Conservation (phyloP, 2,329 filamentous ascomycete genomes). For the Cladosporium austrohemisphaericum region DNA sequence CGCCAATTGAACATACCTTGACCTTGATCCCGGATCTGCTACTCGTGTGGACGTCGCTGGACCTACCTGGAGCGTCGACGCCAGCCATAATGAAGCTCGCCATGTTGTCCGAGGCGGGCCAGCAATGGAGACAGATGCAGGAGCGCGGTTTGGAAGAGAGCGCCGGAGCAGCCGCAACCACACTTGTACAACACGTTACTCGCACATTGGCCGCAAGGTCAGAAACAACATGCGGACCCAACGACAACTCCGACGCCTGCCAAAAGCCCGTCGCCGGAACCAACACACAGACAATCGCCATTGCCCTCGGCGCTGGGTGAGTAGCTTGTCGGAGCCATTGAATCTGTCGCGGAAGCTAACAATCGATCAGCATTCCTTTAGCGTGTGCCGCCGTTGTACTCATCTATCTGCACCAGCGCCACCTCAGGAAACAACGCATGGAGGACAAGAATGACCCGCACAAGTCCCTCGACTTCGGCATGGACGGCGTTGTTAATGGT, state of each 20-base stretch:
- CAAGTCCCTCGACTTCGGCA: conserved; percentile 87
- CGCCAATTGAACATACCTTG: background rate
- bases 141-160: conserved; percentile 19
- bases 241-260: conserved; percentile 25
- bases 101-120: conserved; percentile 9
- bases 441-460: conserved; percentile 87
- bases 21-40: background rate
- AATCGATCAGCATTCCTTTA: conserved; percentile 66
- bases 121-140: conserved; percentile 15
- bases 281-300: conserved; percentile 30
- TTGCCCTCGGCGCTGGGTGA: conserved; percentile 35
- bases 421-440: conserved; percentile 63
- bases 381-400: conserved; percentile 63
- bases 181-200: conserved; percentile 22
- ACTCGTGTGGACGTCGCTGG: background rate
- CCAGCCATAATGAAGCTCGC: conserved; percentile 20
- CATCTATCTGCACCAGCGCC: conserved; percentile 73
- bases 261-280: conserved; percentile 27
- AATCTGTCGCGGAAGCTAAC: conserved; percentile 23
- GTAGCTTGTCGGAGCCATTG: conserved; percentile 16
- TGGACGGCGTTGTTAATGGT: conserved; percentile 48
- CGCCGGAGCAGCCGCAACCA: conserved; percentile 21
- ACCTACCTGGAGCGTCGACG: background rate
- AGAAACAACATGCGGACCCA: conserved; percentile 24
- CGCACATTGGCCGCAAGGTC: conserved; percentile 23